phyloP scores from a whole-genome alignment of 1,284 basidiomycete genomes.

The Cerioporus squamosus region DNA sequence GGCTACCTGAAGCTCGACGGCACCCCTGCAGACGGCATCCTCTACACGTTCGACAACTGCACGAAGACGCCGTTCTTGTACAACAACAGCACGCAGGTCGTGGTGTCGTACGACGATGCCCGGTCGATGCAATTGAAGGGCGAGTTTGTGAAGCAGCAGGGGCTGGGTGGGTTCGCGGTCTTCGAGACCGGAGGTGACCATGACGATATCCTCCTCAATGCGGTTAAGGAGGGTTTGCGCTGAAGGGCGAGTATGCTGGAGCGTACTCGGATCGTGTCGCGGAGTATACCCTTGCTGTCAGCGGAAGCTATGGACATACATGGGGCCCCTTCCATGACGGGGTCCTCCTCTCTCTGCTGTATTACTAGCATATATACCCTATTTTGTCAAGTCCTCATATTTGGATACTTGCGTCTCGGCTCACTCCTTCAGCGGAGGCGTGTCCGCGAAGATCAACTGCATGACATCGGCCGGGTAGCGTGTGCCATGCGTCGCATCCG shows the following conservation, averaged over 20 bases:
- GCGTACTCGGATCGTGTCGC: too few species aligned
- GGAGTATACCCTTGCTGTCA: too few species aligned
- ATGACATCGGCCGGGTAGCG: conserved; percentile 12
- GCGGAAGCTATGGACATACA: too few species aligned
- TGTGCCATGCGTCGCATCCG: conserved; percentile 20
- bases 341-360: too few species aligned
- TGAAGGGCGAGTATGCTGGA: too few species aligned
- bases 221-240: conserved; percentile 17
- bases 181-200: conserved; percentile 59
- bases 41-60: conserved; percentile 56
- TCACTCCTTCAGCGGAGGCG: conserved; percentile 9
- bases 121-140: conserved; percentile 62
- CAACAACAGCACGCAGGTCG: conserved; percentile 47
- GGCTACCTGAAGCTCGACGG: conserved; percentile 60
- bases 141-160: conserved; percentile 37
- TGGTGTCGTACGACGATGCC: conserved; percentile 63
- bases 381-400: too few species aligned
- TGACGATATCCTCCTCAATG: conserved; percentile 22
- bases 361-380: too few species aligned
- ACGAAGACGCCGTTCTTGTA: conserved; percentile 70
- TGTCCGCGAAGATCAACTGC: conserved; percentile 15
- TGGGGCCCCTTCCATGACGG: too few species aligned
- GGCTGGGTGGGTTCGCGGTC: conserved; percentile 55
- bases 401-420: too few species aligned
- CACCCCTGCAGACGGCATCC: conserved; percentile 46